phyloP scores from a whole-genome alignment of 129 eudicot genomes.

The Artemisia tridentata region DNA sequence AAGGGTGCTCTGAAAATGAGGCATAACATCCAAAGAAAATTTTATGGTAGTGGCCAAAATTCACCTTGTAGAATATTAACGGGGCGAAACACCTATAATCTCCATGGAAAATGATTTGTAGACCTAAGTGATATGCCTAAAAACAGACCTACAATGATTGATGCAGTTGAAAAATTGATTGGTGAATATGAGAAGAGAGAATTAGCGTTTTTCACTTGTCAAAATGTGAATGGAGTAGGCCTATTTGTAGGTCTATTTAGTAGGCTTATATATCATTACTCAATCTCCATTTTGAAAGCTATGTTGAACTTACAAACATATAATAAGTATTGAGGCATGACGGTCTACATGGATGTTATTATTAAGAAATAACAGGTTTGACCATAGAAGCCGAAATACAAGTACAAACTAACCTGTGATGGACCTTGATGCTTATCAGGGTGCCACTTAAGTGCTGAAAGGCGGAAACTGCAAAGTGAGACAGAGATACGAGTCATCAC shows the following conservation, averaged over 20 bases:
- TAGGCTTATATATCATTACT: too few relatives aligned
- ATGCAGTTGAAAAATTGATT: too few relatives aligned
- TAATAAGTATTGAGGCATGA: not conserved
- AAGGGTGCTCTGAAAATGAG: not conserved
- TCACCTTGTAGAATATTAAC: not conserved
- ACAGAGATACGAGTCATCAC: not conserved
- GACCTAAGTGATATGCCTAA: too few relatives aligned
- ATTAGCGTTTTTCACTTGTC: too few relatives aligned
- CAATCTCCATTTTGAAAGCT: not conserved
- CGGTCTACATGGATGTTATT: conserved; percentile 1
- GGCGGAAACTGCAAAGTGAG: conserved; percentile 67
- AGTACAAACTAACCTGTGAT: conserved; percentile 54
- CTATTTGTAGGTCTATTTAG: too few relatives aligned
- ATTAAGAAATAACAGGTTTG: not conserved
- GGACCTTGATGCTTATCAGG: conserved; percentile 94
- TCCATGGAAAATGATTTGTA: not conserved
- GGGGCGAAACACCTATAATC: not conserved
- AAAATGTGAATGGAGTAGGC: too few relatives aligned
- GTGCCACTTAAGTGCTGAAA: conserved; percentile 96
- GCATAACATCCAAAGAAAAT: not conserved
- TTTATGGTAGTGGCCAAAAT: not conserved
- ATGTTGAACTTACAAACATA: not conserved
- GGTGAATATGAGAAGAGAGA: too few relatives aligned
- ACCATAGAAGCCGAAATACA: not conserved
- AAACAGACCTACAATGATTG: too few relatives aligned